phyloP scores from a whole-genome alignment of 73 alveolate genomes.

The Tetrahymena elliotti region DNA sequence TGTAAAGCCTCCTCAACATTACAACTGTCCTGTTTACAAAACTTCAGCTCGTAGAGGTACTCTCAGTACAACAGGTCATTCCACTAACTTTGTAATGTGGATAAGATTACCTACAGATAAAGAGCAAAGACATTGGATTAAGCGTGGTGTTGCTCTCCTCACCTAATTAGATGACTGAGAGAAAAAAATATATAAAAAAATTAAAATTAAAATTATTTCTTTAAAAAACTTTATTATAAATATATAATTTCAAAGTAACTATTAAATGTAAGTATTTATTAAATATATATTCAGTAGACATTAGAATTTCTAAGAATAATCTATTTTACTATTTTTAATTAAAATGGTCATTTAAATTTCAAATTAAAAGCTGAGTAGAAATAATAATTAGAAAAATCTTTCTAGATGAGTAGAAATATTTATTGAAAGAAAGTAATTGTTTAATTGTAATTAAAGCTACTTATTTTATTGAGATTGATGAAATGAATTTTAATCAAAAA shows the following conservation, averaged over 20 bases:
- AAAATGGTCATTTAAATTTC: background rate
- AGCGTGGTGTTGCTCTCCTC: constrained; percentile 93
- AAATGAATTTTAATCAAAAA: background rate
- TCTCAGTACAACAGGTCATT: constrained; percentile 94
- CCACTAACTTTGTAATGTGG: constrained; percentile 90
- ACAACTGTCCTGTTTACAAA: constrained; percentile 80
- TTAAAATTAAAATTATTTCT: background rate
- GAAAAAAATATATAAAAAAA: background rate
- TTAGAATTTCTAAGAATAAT: background rate
- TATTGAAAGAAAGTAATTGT: background rate
- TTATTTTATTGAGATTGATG: background rate
- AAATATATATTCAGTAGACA: background rate
- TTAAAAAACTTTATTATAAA: too few species aligned
- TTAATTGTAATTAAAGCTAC: background rate
- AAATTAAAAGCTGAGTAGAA: background rate
- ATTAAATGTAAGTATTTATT: background rate
- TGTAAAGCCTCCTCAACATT: constrained; percentile 71
- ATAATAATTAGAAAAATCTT: background rate
- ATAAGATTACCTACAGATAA: constrained; percentile 73
- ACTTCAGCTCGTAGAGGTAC: constrained; percentile 86
- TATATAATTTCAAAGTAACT: background rate
- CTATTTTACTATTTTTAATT: background rate
- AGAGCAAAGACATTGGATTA: constrained; percentile 89
- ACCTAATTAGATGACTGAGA: constrained; percentile 89
- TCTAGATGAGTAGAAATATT: background rate